Evolutionary conservation across 1,284 basidiomycete species (phyloP).

Genomic region (Boletus mariae): DNA sequence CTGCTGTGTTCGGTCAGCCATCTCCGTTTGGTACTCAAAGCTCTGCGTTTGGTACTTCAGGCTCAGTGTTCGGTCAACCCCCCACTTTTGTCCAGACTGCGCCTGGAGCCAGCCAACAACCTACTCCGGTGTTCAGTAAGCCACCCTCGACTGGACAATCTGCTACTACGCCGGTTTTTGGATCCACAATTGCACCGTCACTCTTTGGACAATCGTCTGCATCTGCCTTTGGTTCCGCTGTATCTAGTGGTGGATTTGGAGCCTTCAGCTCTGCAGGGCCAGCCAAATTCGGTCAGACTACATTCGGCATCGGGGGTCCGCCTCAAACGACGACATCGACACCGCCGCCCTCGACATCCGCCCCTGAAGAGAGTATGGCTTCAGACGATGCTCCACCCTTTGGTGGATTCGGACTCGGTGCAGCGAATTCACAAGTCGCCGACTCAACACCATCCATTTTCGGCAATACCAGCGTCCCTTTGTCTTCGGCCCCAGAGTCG

Average conservation of each 20-base stretch:
- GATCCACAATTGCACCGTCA: slow-evolving; percentile 5
- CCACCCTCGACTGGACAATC: slow-evolving; percentile 32
- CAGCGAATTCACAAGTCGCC: slow-evolving; percentile 20
- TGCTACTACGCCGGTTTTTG: slow-evolving; percentile 13
- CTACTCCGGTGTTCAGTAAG: slow-evolving; percentile 21
- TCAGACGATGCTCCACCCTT: slow-evolving; percentile 35
- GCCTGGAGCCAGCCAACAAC: slow-evolving; percentile 18
- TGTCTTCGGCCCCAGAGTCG: slow-evolving; percentile 12
- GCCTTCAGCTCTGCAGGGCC: slow-evolving; percentile 30
- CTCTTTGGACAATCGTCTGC: neutral
- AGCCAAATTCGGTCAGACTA: slow-evolving; percentile 35
- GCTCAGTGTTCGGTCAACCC: slow-evolving; percentile 18
- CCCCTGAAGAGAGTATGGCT: slow-evolving; percentile 38
- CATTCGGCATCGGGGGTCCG: slow-evolving; percentile 23
- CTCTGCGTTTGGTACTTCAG: slow-evolving; percentile 11
- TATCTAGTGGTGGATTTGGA: slow-evolving; percentile 28
- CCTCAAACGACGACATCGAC: slow-evolving; percentile 10
- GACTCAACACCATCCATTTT: slow-evolving; percentile 36
- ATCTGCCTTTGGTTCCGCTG: slow-evolving; percentile 20
- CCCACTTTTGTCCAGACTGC: slow-evolving; percentile 14
- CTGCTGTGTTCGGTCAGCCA: slow-evolving; percentile 27
- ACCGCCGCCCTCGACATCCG: slow-evolving; percentile 11
- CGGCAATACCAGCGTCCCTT: slow-evolving; percentile 23
- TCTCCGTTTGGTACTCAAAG: slow-evolving; percentile 24
- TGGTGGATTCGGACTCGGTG: slow-evolving; percentile 38